Base-by-base conservation (phyloP, 108 stramenopile genomes). In the Skeletonema menzelii region DNA sequence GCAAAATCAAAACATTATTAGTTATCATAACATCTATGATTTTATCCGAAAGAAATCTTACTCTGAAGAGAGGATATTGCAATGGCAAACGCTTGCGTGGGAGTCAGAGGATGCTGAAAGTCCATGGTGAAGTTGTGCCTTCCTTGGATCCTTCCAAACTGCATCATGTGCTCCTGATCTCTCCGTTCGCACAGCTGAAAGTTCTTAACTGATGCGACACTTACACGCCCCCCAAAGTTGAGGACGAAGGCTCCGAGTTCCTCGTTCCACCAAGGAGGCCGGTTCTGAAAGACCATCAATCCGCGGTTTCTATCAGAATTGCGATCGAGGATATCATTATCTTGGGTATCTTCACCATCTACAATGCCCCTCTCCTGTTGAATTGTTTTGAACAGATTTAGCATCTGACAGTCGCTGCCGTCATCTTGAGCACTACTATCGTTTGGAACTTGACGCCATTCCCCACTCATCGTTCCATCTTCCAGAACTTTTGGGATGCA, bases 51-150 rank as follows among this genome's bases (percentile, higher is more conserved):
- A 1, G 93, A 92, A 66, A 95, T 89, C 74, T 92, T 95, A 1
- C 87, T 87, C 76, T 95, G 93, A 38, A 95, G 72, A 28, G 91
- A 92, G 12, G 93, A 95, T 56, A 95, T 92, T 0, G 93, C 90
- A 77, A 95, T 92, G 10, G 91, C 89, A 86, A 95, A 95, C 13
- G 94, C 94, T 62, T 95, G 94, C n/a, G 87, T 79, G 30, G 91
- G 89, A 8, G 91, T 87, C 77, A 95, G 78, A 6, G 94, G 94
- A 75, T 92, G 67, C 61, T 89, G 88, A 72, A 91, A 95, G 64
- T 95, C 94, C 94, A 95, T 92, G 3, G 94, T 95, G 59, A 95
- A 95, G 10, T 88, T 79, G 62, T 95, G 94, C 5, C 94, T 77
- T 60, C 94, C 94, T 67, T 91, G 80, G 60, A 92, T 95, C 22